Conservation (phyloP, 1,284 basidiomycete species). For the Tetrapyrgos nigripes region DNA sequence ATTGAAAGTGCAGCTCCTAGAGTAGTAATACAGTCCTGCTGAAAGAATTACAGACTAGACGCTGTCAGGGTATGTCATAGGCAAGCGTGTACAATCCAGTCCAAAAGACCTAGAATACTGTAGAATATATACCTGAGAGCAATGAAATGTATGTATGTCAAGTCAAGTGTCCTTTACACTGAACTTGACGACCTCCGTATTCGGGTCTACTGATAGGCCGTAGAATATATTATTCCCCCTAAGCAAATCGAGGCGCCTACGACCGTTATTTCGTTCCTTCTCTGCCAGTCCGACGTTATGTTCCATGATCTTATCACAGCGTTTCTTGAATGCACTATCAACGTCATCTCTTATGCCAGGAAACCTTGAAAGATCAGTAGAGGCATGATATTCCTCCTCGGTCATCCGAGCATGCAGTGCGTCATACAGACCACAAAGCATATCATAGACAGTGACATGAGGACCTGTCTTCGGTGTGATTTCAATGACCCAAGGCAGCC, state of each 20-base stretch:
- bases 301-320: slow-evolving; percentile 6
- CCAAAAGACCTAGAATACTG: too few relatives aligned
- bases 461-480: not conserved
- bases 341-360: not conserved
- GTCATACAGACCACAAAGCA: not conserved
- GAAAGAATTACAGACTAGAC: too few relatives aligned
- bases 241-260: slow-evolving; percentile 2
- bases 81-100: too few relatives aligned
- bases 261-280: not conserved
- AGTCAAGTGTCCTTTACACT: not conserved
- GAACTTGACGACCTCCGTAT: not conserved
- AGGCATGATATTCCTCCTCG: not conserved
- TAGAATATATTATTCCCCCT: not conserved
- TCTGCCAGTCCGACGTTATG: not conserved
- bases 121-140: too few relatives aligned
- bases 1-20: too few relatives aligned
- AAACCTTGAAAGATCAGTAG: not conserved
- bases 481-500: slow-evolving; percentile 1
- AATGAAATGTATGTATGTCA: too few relatives aligned
- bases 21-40: too few relatives aligned
- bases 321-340: not conserved
- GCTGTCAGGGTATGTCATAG: too few relatives aligned
- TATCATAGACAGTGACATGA: not conserved
- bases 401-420: not conserved
- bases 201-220: slow-evolving; percentile 1